Conservation (phyloP, 2,329 filamentous ascomycete species). For the Alternaria tenuissima region DNA sequence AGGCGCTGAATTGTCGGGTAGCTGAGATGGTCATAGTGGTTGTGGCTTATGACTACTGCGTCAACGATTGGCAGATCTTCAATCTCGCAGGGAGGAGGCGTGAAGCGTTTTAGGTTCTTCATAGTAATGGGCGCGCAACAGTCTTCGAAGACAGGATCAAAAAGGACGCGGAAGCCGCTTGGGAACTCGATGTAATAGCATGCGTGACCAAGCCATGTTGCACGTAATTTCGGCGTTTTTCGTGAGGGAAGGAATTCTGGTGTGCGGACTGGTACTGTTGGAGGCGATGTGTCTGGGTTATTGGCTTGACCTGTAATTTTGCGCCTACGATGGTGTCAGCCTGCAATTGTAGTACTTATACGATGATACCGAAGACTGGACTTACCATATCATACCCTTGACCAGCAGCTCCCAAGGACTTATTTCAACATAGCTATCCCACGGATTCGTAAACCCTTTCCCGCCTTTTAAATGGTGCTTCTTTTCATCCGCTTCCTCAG, state of each 20-base stretch:
- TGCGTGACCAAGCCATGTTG: conserved; percentile 95
- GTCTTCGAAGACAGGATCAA: conserved; percentile 92
- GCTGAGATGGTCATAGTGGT: conserved; percentile 92
- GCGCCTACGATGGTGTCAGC: conserved; percentile 45
- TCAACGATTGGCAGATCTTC: conserved; percentile 80
- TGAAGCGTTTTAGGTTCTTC: conserved; percentile 79
- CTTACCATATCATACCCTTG: conserved; percentile 51
- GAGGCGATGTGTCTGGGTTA: conserved; percentile 68
- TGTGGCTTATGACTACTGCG: conserved; percentile 81
- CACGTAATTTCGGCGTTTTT: conserved; percentile 69
- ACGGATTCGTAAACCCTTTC: conserved; percentile 66
- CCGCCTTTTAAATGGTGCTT: conserved; percentile 62
- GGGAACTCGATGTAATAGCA: conserved; percentile 95
- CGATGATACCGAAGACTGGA: not conserved
- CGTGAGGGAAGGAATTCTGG: conserved; percentile 73
- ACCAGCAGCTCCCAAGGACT: conserved; percentile 44
- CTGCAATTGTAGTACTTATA: not conserved
- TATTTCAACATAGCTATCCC: conserved; percentile 61
- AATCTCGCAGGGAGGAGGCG: conserved; percentile 77
- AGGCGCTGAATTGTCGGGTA: conserved; percentile 77
- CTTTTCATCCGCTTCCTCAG: conserved; percentile 57
- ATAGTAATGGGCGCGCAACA: conserved; percentile 80
- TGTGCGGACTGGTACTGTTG: conserved; percentile 71
- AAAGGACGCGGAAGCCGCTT: conserved; percentile 83
- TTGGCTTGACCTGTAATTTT: conserved; percentile 60